These are phyloP conservation scores for Hypoxylon subgilvum DNA, from an alignment of 495 filamentous ascomycete species.

Conservation along the genomic window DNA sequence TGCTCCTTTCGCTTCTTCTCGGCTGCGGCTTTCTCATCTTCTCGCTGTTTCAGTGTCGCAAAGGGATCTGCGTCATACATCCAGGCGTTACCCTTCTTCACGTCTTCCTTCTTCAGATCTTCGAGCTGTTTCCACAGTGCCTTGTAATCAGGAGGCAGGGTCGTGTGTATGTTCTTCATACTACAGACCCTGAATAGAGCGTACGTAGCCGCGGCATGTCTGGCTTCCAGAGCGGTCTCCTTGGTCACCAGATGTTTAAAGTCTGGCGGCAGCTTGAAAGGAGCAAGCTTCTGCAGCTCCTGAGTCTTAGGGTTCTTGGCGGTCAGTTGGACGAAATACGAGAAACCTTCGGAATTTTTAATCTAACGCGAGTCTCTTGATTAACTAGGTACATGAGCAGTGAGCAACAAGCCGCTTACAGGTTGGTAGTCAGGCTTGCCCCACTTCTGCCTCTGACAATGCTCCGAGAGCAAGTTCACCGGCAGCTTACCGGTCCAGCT, in stretches of 20 bases:
- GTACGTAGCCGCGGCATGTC: conserved; percentile 90
- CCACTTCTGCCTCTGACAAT: conserved; percentile 95
- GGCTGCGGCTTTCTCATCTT: conserved; percentile 70
- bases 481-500: conserved; percentile 98
- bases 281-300: conserved; percentile 72
- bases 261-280: conserved; percentile 78
- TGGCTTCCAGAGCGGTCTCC: conserved; percentile 82
- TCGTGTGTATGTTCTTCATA: conserved; percentile 92
- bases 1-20: conserved; percentile 74
- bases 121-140: conserved; percentile 89
- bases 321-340: conserved; percentile 78
- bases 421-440: conserved; percentile 87
- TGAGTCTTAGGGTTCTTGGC: conserved; percentile 81
- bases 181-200: conserved; percentile 88
- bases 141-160: conserved; percentile 86
- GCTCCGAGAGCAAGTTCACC: conserved; percentile 89
- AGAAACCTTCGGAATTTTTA: conserved; percentile 64
- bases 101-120: conserved; percentile 75
- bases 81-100: conserved; percentile 78
- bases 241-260: conserved; percentile 71
- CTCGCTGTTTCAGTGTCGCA: conserved; percentile 73
- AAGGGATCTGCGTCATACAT: conserved; percentile 98
- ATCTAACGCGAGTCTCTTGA: conserved; percentile 29
- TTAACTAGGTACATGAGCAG: conserved; percentile 33
- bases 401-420: conserved; percentile 37